Evolutionary conservation across 2,329 filamentous ascomycete species (phyloP), one percentile per base, ranked within the genome.

Genomic region (Ceratocystis huliohia): DNA sequence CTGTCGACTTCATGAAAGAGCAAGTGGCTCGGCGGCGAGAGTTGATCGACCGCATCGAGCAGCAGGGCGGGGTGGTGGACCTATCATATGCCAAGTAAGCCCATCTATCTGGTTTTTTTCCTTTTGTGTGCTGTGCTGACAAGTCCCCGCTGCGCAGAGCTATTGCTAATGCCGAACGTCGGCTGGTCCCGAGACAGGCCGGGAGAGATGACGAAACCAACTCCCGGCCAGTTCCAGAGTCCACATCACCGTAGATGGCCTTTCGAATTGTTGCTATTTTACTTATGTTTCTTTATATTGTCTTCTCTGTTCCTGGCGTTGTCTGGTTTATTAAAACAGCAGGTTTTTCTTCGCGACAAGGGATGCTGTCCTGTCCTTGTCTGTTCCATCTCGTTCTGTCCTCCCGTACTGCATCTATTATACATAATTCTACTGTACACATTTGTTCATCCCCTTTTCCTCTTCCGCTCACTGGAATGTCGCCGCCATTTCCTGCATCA

Each of bases 1-100:
- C 87, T 0, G 83, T 88, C 37, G 84, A 87, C 15, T 87, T 81
- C 69, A 86, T 89, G 72, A 79, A 79, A 53, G 76, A 84, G 68
- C 79, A 86, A 72, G 75, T 89, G 7, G 76, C 79, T 61, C 81
- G 84, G 73, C 79, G 87, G 20, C 79, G 82, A 65, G 75, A 78
- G 28, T 75, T 89, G 66, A 78, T 88, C 65, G 76, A 79, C 30
- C 77, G 81, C 68, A 80, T 88, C 50, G 84, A 88, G 71, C 79
- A 78, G 61, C 77, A 78, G 15, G 84, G 85, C 15, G 84, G 84
- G 1, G 76, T 77, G 2, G 82, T 89, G 1, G 76, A 79, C 33
- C 64, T 41, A 8, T 53, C 48, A 4, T 68, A 68, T 50, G 25
- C 61, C 8, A 68, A 68, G 66, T 68, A 61, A 45, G 66, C 61